Evolutionary conservation across 306 rosid species (phyloP), one percentile per base, ranked within the genome.

Genomic region (Prunus davidiana): DNA sequence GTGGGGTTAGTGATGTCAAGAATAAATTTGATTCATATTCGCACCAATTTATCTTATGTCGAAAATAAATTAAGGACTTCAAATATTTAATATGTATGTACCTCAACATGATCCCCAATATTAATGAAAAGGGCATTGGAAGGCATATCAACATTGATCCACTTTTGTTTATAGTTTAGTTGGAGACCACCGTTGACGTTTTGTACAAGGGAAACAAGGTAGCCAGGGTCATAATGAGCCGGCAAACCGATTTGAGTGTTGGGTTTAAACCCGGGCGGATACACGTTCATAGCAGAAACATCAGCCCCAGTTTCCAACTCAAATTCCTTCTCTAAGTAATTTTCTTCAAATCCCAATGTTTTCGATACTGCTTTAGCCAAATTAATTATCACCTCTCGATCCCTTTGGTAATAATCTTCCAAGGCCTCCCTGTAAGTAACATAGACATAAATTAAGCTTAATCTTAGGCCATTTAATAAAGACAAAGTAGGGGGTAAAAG

Each of bases 71-170:
- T 22, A 58, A 22, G 60, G 60, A 10, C 24, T 54, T n/a, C 19
- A 54, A 19, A 9, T 54, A n/a, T 18, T 8, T n/a, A 54, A 54
- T 25, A 14, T 30, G 7, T 27, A 43, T n/a, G 66, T 65, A 87
- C 90, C 88, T 84, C 88, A 73, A 84, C 84, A 61, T 84, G 88
- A 80, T 87, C 90, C 47, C 81, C 90, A 34, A 79, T 72, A 15
- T 84, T 85, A 15, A 87, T 76, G 58, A 87, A 87, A 32, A 87
- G 82, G 51, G 83, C 84, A 58, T 62, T 72, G 55, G 30, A 78
- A 24, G 90, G 90, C 46, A 87, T 81, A 56, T 74, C 10, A 71
- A 62, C 77, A 62, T 74, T 84, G 56, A 84, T 82, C 90, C 90
- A 87, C 0, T 67, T 54, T 63, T 87, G 88, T 4, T 77, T 55